These are phyloP conservation scores for Auriscalpium microsporum DNA, from an alignment of 768 basidiomycete genomes.

Conservation along the genomic window DNA sequence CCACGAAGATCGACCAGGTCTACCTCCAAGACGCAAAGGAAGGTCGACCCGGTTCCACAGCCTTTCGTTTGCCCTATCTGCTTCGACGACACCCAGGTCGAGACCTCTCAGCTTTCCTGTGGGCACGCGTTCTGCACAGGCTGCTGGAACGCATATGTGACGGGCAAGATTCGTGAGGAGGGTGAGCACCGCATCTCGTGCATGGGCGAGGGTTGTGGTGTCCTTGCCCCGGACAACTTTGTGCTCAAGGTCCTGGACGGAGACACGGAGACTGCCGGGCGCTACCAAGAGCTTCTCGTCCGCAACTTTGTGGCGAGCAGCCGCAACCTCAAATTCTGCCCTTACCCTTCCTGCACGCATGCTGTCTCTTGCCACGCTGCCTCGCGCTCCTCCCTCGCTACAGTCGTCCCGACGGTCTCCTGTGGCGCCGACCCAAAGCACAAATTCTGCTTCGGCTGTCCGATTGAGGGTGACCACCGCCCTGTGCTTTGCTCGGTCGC, in stretches of 20 bases:
- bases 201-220: constrained; percentile 71
- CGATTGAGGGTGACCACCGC: constrained; percentile 81
- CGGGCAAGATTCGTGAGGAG: constrained; percentile 76
- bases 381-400: constrained; percentile 61
- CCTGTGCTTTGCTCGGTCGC: constrained; percentile 87
- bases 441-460: constrained; percentile 92
- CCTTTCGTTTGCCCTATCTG: constrained; percentile 91
- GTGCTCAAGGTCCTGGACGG: constrained; percentile 47
- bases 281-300: constrained; percentile 82
- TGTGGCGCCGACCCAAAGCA: constrained; percentile 67
- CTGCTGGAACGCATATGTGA: constrained; percentile 79
- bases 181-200: constrained; percentile 66
- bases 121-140: constrained; percentile 75
- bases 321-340: constrained; percentile 84
- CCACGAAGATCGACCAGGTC: constrained; percentile 22
- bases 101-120: constrained; percentile 68
- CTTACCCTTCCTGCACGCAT: constrained; percentile 88
- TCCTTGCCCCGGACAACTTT: constrained; percentile 58
- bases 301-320: constrained; percentile 86
- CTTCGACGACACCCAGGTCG: constrained; percentile 63
- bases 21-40: constrained; percentile 17
- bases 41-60: constrained; percentile 24
- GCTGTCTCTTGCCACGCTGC: constrained; percentile 89
- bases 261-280: constrained; percentile 46
- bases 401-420: constrained; percentile 80